Conservation (phyloP, 2,329 filamentous ascomycete genomes). For the Alternaria brassicae region DNA sequence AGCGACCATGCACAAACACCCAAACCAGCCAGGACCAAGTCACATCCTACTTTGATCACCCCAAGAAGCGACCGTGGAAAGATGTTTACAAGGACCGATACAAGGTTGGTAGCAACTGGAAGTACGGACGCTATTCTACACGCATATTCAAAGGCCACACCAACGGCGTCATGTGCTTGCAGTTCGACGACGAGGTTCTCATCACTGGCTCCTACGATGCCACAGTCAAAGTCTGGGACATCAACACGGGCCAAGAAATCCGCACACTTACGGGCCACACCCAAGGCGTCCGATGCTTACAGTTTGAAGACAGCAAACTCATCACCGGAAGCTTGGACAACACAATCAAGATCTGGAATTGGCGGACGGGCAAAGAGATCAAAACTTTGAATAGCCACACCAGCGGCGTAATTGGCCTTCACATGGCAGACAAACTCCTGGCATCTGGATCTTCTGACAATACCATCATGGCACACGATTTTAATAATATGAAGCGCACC, state of each 20-base stretch:
- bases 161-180: constrained; percentile 82
- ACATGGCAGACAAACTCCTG: constrained; percentile 84
- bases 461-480: constrained; percentile 92
- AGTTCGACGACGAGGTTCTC: constrained; percentile 87
- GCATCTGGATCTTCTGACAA: constrained; percentile 90
- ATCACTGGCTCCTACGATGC: constrained; percentile 95
- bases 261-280: constrained; percentile 86
- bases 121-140: constrained; percentile 86
- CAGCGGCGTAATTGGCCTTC: constrained; percentile 83
- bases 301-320: constrained; percentile 91
- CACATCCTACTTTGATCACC: constrained; percentile 59
- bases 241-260: constrained; percentile 84
- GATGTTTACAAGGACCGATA: constrained; percentile 95
- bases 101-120: constrained; percentile 97
- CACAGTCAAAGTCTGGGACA: constrained; percentile 95
- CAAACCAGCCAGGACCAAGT: constrained; percentile 38
- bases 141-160: constrained; percentile 85
- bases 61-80: constrained; percentile 78
- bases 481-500: constrained; percentile 81
- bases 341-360: constrained; percentile 95
- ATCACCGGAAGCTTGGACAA: constrained; percentile 89
- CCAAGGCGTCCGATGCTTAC: constrained; percentile 82
- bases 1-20: constrained; percentile 44
- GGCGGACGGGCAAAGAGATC: constrained; percentile 87
- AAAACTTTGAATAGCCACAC: constrained; percentile 81